Percentiles rank a stretch among this genome's conserved stretches.
Conservation (phyloP, 2,329 filamentous ascomycete species). For the Xylariales sp. region DNA sequence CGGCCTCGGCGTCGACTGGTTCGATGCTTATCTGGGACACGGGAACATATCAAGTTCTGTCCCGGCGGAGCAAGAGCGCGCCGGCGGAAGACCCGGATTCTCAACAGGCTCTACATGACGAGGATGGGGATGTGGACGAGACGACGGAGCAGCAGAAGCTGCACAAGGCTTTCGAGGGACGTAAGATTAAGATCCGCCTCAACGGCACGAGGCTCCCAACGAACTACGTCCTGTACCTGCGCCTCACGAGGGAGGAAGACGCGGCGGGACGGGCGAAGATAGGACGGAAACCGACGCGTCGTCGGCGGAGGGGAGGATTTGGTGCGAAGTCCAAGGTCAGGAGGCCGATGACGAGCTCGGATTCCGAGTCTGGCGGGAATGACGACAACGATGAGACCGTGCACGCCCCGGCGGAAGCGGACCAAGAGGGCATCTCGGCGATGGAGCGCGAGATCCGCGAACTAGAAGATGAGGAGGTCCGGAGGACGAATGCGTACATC, state of each 20-base stretch:
- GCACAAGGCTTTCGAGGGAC: conserved; percentile 43
- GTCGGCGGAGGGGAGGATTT: conserved; percentile 21
- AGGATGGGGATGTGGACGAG: not conserved
- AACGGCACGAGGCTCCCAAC: conserved; percentile 49
- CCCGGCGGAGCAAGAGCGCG: conserved; percentile 31
- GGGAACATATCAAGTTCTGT: conserved; percentile 52
- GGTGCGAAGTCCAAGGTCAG: conserved; percentile 11
- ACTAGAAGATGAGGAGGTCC: conserved; percentile 48
- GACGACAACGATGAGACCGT: conserved; percentile 17
- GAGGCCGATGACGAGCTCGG: conserved; percentile 13
- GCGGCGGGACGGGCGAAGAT: conserved; percentile 23
- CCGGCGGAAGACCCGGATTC: conserved; percentile 30
- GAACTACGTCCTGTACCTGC: conserved; percentile 48
- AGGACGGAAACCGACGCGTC: conserved; percentile 17
- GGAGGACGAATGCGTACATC: conserved; percentile 59
- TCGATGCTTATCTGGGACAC: conserved; percentile 61
- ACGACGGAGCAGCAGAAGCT: conserved; percentile 43
- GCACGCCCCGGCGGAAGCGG: conserved; percentile 12
- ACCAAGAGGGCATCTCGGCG: conserved; percentile 24
- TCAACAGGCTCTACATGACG: conserved; percentile 23
- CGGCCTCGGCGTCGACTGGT: conserved; percentile 47
- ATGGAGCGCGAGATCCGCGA: conserved; percentile 39
- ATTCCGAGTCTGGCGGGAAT: not conserved
- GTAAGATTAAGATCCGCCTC: conserved; percentile 53
- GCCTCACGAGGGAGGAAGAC: conserved; percentile 44